Percentiles rank a stretch among this genome's conserved stretches.
Evolutionary conservation across 441 rosid species (phyloP).

Genomic region (Populus hybrid): DNA sequence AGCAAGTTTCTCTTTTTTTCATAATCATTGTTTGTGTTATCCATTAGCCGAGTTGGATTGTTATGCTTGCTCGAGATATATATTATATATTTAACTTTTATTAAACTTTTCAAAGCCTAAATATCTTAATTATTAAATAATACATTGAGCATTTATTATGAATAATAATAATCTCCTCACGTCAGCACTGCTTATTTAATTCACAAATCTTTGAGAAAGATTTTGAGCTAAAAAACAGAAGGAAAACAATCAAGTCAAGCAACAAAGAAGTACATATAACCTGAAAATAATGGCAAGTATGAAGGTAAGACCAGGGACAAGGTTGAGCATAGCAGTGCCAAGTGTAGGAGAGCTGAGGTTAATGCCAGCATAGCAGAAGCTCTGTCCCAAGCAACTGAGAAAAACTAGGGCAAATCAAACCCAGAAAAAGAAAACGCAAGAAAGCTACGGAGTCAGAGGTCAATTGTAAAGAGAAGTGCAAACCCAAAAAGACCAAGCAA

Average conservation of each 20-base stretch:
- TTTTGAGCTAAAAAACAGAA: no score
- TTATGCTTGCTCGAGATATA: no score
- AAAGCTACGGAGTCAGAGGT: conserved; percentile 17
- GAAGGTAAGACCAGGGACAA: conserved; percentile 46
- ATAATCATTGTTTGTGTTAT: no score
- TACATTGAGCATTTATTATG: no score
- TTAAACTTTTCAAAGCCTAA: no score
- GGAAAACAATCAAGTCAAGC: no score
- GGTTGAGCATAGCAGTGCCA: conserved; percentile 36
- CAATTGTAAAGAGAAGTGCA: not conserved
- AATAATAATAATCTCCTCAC: no score
- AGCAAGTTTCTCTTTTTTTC: rapidly evolving
- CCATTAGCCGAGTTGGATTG: rapidly evolving
- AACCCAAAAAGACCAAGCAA: not conserved
- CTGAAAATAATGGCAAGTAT: conserved; percentile 41
- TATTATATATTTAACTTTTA: no score
- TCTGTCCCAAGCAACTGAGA: conserved; percentile 26
- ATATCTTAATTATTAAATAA: no score
- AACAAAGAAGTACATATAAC: conserved; percentile 16
- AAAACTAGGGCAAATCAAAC: not conserved
- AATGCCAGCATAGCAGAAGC: conserved; percentile 27
- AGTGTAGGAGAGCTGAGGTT: conserved; percentile 40
- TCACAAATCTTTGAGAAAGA: no score
- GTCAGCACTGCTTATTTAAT: no score
- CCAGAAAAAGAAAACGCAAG: not conserved